Evolutionary conservation across 176 grass and related monocot genomes (phyloP).

Genomic region (Elymus sibiricus): DNA sequence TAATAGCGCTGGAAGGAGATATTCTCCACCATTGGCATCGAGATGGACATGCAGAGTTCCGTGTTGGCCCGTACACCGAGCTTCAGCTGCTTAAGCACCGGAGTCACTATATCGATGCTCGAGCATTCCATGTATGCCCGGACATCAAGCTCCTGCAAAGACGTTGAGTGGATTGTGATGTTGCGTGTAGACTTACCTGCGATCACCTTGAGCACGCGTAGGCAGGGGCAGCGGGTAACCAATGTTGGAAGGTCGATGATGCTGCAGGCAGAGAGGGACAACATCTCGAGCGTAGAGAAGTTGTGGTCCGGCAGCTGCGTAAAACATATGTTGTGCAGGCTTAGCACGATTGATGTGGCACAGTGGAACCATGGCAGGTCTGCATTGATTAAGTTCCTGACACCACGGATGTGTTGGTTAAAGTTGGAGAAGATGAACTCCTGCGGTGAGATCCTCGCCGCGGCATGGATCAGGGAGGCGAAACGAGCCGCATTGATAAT

Average conservation of each 20-base stretch:
- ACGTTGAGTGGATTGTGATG: background rate
- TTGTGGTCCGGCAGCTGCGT: background rate
- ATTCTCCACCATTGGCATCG: too few species aligned
- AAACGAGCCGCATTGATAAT: background rate
- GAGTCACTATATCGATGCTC: background rate
- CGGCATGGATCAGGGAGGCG: background rate
- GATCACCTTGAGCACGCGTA: background rate
- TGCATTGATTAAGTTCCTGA: background rate
- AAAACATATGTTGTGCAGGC: background rate
- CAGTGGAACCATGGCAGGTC: background rate
- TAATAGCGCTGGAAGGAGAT: too few species aligned
- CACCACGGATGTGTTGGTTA: too few species aligned
- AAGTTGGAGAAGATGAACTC: background rate
- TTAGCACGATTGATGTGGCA: background rate
- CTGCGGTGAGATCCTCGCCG: background rate
- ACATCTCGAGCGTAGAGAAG: background rate
- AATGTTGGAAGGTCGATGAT: background rate
- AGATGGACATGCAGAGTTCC: too few species aligned
- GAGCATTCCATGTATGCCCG: background rate
- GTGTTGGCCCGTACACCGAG: background rate
- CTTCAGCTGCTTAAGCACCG: background rate
- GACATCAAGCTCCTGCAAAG: background rate
- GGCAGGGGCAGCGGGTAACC: background rate
- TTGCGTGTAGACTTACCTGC: background rate
- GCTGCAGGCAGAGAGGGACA: background rate